Conservation (phyloP, 495 filamentous ascomycete genomes). For the Bacidia gigantensis region DNA sequence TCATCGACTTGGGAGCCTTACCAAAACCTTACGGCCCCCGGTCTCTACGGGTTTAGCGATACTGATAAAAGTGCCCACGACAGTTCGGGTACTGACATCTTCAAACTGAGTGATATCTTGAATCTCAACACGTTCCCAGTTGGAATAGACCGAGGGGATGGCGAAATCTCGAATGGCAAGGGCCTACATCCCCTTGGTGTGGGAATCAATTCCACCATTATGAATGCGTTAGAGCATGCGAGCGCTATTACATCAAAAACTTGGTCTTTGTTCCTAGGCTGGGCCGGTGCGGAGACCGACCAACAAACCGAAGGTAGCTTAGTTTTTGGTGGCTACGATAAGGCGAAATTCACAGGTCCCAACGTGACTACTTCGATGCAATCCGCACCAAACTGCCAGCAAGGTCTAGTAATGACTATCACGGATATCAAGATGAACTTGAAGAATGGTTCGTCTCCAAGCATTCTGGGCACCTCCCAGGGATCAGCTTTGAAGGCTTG, state of each 20-base stretch:
- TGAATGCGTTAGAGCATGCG: neutral
- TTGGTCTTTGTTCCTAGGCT: constrained; percentile 31
- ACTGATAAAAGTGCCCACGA: neutral
- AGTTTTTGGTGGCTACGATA: constrained; percentile 33
- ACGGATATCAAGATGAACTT: constrained; percentile 24
- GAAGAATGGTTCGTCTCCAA: constrained; percentile 23
- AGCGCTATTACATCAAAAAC: constrained; percentile 26
- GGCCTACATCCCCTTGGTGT: no score
- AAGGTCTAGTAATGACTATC: constrained; percentile 21
- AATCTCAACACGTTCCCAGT: neutral
- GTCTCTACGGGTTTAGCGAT: neutral
- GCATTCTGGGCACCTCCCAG: constrained; percentile 10
- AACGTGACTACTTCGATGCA: constrained; percentile 19
- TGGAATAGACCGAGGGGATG: no score
- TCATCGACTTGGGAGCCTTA: neutral
- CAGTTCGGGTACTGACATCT: neutral
- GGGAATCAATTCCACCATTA: neutral
- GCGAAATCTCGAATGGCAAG: no score
- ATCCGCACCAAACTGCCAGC: constrained; percentile 18
- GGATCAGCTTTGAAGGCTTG: constrained; percentile 14
- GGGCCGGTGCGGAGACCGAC: constrained; percentile 19
- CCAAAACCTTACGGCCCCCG: neutral
- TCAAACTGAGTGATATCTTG: neutral
- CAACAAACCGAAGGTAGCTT: constrained; percentile 25
- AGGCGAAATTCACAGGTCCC: constrained; percentile 24